Base-by-base conservation (phyloP, 306 rosid genomes). In the Astragalus membranaceus region DNA sequence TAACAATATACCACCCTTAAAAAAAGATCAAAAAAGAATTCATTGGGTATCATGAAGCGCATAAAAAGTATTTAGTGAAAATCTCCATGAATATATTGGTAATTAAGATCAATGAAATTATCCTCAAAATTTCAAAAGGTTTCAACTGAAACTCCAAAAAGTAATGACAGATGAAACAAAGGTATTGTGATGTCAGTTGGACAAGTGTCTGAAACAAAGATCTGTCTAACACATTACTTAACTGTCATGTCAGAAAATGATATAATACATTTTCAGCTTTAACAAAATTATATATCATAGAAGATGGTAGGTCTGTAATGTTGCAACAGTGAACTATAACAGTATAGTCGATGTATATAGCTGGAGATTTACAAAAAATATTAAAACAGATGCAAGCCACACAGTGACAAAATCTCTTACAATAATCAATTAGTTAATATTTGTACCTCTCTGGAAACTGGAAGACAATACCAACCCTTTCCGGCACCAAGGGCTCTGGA, bases 371-470 rank as follows among this genome's bases (percentile, higher is more conserved):
- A 37, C 65, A 51, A 5, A 56, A 46, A 33, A 12, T 14, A 67
- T 41, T 61, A 55, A 50, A 69, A 30, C 14, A n/a, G 65, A 75
- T 41, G 14, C 49, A 52, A 67, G 39, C 10, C n/a, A n/a, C 10
- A 36, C 54, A 37, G 37, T 36, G 54, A 76, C 17, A 57, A 77
- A 47, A 33, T 44, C 36, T 48, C 48, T n/a, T 60, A 58, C 10
- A 43, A 46, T 16, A 57, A 51, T 39, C 36, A 78, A 57, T 44
- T 49, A 43, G 49, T 60, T 64, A 11, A 69, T 56, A 49, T 48
- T 17, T 6, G 14, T 89, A 92, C 98, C 96, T 88, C 82, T 89
- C 98, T n/a, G 96, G 96, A 83, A 92, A 88, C 70, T 92, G 96
- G 84, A 92, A 88, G 83, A 89, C 98, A 62, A 88, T 88, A 54